These are phyloP conservation scores for Tremella fuciformis DNA, from an alignment of 768 basidiomycete genomes.

Conservation along the genomic window DNA sequence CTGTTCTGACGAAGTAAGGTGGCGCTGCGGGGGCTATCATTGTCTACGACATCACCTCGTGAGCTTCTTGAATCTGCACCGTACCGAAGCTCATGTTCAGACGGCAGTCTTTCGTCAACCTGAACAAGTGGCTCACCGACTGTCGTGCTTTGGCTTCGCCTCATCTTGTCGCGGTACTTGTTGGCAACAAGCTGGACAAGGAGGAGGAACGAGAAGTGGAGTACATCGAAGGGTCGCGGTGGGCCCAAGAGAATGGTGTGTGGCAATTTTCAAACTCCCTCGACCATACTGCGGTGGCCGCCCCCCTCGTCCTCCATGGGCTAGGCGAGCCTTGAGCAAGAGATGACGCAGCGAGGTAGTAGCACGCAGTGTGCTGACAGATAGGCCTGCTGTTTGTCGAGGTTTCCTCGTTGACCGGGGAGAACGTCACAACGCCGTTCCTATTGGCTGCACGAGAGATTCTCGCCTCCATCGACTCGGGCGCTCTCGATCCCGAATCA, in stretches of 20 bases:
- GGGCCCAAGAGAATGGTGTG: constrained; percentile 92
- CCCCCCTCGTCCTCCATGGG: too few relatives aligned
- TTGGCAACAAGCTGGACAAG: constrained; percentile 92
- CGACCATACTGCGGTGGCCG: too few relatives aligned
- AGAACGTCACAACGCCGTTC: constrained; percentile 90
- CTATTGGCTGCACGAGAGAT: constrained; percentile 76
- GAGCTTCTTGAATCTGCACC: constrained; percentile 7
- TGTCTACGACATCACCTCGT: constrained; percentile 55
- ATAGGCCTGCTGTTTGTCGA: constrained; percentile 90
- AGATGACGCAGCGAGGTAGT: too few relatives aligned
- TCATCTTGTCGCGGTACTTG: constrained; percentile 67
- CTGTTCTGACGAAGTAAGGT: constrained; percentile 47
- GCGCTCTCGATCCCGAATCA: constrained; percentile 85
- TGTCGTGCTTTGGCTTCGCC: constrained; percentile 89
- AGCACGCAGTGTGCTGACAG: too few relatives aligned
- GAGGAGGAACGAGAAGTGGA: constrained; percentile 92
- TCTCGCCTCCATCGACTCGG: constrained; percentile 84
- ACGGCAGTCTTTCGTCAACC: constrained; percentile 78
- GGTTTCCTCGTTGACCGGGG: constrained; percentile 83
- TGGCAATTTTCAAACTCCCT: too few relatives aligned
- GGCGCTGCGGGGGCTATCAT: constrained; percentile 61
- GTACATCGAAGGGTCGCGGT: constrained; percentile 88
- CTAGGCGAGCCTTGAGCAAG: too few relatives aligned
- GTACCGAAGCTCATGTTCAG: constrained; percentile 54
- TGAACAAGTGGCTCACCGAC: constrained; percentile 87